Conservation (phyloP, 805 yeast species). For the Starmerella floris region DNA sequence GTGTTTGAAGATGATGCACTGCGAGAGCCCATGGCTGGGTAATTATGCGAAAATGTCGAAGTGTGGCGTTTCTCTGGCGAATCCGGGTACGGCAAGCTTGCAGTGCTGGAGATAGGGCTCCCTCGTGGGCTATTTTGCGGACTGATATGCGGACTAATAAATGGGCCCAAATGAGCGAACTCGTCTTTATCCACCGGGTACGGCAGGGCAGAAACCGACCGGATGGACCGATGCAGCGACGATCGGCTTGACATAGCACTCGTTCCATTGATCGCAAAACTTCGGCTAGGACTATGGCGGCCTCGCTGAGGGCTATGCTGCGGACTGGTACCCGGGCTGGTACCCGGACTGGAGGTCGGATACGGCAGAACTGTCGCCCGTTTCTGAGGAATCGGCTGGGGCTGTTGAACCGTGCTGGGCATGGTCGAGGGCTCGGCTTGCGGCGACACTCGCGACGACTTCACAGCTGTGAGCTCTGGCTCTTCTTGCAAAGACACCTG, state of each 20-base stretch:
- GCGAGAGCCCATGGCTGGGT: not conserved
- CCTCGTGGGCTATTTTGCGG: not conserved
- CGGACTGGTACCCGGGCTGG: not conserved
- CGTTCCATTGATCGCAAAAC: not conserved
- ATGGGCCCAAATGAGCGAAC: not conserved
- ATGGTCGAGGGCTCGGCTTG: not conserved
- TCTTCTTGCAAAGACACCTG: too few species aligned
- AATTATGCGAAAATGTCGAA: too few species aligned
- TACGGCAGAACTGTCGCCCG: constrained; percentile 3
- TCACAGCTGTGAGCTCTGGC: not conserved
- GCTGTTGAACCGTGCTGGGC: not conserved
- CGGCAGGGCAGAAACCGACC: constrained; percentile 1
- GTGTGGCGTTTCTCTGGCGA: constrained; percentile 4
- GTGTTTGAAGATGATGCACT: constrained; percentile 1
- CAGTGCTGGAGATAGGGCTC: not conserved
- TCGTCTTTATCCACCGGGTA: not conserved
- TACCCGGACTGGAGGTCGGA: not conserved
- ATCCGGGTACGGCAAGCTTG: constrained; percentile 11
- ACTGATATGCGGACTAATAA: not conserved
- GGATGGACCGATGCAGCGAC: not conserved
- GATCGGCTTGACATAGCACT: not conserved
- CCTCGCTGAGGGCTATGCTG: not conserved
- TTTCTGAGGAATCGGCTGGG: not conserved
- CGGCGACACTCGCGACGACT: not conserved
- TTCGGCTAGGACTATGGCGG: not conserved